Conservation (phyloP, 2,329 filamentous ascomycete species). For the Escovopsis sp. region DNA sequence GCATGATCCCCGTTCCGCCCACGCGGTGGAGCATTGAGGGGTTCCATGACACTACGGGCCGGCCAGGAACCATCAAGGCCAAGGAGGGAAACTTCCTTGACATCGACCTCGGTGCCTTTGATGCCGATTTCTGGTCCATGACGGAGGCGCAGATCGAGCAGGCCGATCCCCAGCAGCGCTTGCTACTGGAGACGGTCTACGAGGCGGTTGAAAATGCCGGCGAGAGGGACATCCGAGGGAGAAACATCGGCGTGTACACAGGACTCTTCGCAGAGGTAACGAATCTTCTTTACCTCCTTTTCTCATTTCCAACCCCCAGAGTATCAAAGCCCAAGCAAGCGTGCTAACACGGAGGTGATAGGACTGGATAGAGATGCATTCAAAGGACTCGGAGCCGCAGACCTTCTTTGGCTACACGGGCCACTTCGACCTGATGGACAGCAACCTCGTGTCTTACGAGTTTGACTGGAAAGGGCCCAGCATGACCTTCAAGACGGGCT, state of each 20-base stretch:
- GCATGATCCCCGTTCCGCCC: constrained; percentile 13
- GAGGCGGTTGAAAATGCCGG: constrained; percentile 26
- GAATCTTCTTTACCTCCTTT: no score
- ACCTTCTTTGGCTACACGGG: not conserved
- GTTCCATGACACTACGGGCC: constrained; percentile 22
- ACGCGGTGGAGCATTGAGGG: constrained; percentile 19
- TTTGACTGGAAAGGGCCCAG: not conserved
- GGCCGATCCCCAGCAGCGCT: constrained; percentile 28
- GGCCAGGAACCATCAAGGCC: constrained; percentile 20
- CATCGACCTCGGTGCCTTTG: constrained; percentile 8
- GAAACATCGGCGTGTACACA: not conserved
- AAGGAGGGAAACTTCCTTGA: constrained; percentile 24
- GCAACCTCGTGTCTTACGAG: not conserved
- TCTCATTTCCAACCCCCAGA: not conserved
- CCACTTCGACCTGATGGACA: not conserved
- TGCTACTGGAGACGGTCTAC: constrained; percentile 26
- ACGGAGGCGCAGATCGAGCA: constrained; percentile 10
- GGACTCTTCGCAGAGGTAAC: not conserved
- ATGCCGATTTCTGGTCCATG: constrained; percentile 8
- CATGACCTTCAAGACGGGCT: not conserved
- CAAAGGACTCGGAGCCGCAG: not conserved
- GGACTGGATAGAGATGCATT: not conserved
- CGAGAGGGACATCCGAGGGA: constrained; percentile 13
- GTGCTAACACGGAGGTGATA: not conserved
- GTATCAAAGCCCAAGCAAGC: no score